phyloP scores from a whole-genome alignment of 1,284 basidiomycete species.

The Takashimella koratensis region DNA sequence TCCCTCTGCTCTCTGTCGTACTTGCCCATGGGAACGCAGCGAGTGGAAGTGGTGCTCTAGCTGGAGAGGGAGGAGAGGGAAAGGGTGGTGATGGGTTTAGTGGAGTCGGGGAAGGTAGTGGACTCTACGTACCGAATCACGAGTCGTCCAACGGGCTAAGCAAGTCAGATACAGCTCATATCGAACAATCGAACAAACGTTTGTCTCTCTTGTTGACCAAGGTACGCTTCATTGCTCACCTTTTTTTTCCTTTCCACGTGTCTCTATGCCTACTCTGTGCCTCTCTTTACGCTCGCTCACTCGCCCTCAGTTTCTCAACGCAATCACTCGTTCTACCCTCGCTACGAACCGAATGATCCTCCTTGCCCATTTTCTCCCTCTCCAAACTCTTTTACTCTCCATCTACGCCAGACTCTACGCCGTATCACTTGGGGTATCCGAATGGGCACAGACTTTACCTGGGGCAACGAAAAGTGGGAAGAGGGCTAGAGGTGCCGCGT shows the following conservation, averaged over 20 bases:
- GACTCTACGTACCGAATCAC: no score
- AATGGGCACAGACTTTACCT: background rate
- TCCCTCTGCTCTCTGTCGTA: background rate
- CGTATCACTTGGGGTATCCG: constrained; percentile 10
- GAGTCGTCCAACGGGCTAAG: background rate
- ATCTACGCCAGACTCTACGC: constrained; percentile 34
- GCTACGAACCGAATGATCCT: constrained; percentile 18
- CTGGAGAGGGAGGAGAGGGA: background rate
- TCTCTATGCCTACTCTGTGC: background rate
- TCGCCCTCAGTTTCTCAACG: background rate
- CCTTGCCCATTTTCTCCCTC: constrained; percentile 37
- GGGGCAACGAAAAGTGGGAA: background rate
- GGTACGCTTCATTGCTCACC: background rate
- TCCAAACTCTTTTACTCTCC: constrained; percentile 30
- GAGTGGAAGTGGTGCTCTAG: background rate
- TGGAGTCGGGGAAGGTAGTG: no score
- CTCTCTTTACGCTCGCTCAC: background rate
- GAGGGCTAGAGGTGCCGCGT: no score
- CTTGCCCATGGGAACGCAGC: background rate
- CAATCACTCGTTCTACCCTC: constrained; percentile 9
- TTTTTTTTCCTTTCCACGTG: no score
- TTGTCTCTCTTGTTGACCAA: background rate
- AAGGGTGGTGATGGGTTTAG: no score
- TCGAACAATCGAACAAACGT: background rate
- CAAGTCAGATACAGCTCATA: background rate